phyloP scores from a whole-genome alignment of 2,329 filamentous ascomycete genomes.

The Hawksworthiomyces lignivorus region DNA sequence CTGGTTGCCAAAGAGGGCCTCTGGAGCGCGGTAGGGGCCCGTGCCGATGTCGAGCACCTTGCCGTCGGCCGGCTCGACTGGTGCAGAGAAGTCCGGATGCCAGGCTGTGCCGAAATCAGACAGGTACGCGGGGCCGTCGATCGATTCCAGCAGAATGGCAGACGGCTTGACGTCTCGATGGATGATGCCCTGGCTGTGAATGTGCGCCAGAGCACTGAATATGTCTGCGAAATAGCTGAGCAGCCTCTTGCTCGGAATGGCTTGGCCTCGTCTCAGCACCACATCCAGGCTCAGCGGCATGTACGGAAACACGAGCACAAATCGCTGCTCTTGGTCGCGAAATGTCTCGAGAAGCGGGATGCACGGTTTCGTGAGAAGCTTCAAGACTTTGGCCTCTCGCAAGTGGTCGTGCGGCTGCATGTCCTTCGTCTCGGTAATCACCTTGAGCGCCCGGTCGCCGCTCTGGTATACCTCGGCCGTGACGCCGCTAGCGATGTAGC shows the following conservation, averaged over 20 bases:
- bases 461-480: constrained; percentile 80
- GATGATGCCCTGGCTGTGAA: constrained; percentile 72
- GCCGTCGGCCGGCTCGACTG: constrained; percentile 52
- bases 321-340: constrained; percentile 58
- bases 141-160: constrained; percentile 66
- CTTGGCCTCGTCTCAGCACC: constrained; percentile 58
- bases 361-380: constrained; percentile 44
- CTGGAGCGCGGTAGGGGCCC: constrained; percentile 80
- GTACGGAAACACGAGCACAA: constrained; percentile 81
- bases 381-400: constrained; percentile 71
- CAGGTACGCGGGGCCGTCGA: constrained; percentile 65
- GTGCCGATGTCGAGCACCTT: constrained; percentile 95
- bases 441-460: constrained; percentile 63
- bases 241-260: constrained; percentile 25
- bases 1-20: constrained; percentile 78
- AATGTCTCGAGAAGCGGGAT: constrained; percentile 69
- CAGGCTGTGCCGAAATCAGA: constrained; percentile 92
- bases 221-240: constrained; percentile 53
- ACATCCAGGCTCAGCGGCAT: constrained; percentile 64
- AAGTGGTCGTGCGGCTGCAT: constrained; percentile 74
- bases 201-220: constrained; percentile 60
- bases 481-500: constrained; percentile 56
- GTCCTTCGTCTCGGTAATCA: constrained; percentile 67
- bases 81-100: constrained; percentile 52
- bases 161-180: constrained; percentile 94